Conservation (phyloP, 1,284 basidiomycete genomes). For the Fomitopsis schrenkii region DNA sequence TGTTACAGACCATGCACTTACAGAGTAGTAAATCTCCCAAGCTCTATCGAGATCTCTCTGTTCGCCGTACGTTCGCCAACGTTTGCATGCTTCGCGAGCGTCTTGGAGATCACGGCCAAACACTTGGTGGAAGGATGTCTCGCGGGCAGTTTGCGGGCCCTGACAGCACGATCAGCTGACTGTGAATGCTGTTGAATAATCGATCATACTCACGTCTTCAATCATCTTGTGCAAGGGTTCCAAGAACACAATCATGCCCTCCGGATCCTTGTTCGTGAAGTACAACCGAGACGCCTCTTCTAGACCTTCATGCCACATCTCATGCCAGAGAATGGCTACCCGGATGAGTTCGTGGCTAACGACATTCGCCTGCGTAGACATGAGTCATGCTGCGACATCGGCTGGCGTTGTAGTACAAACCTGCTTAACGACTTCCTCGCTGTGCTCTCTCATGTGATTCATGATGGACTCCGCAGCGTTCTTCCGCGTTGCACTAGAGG, state of each 20-base stretch:
- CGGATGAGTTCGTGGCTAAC: constrained; percentile 96
- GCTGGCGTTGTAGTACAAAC: constrained; percentile 30
- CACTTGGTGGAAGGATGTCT: constrained; percentile 93
- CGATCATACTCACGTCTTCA: constrained; percentile 61
- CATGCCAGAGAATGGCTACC: constrained; percentile 98
- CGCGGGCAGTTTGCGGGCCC: constrained; percentile 93
- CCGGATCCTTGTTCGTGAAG: constrained; percentile 98
- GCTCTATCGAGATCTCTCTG: constrained; percentile 92
- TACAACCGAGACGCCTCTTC: constrained; percentile 97
- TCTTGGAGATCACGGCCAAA: constrained; percentile 94
- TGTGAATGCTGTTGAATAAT: not conserved
- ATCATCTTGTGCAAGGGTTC: constrained; percentile 95
- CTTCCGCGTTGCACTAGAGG: constrained; percentile 81
- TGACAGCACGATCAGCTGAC: constrained; percentile 24
- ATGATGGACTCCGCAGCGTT: constrained; percentile 88
- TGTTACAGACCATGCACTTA: constrained; percentile 27
- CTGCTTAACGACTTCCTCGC: constrained; percentile 86
- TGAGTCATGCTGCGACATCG: not conserved
- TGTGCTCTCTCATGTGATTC: constrained; percentile 94
- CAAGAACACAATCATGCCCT: constrained; percentile 94
- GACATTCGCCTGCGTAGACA: constrained; percentile 61
- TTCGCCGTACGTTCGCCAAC: constrained; percentile 88
- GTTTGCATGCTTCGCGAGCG: constrained; percentile 88
- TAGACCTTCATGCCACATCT: constrained; percentile 98
- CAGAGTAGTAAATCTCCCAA: constrained; percentile 99